phyloP scores from a whole-genome alignment of 1,284 basidiomycete species.

The Trametes polyzona region DNA sequence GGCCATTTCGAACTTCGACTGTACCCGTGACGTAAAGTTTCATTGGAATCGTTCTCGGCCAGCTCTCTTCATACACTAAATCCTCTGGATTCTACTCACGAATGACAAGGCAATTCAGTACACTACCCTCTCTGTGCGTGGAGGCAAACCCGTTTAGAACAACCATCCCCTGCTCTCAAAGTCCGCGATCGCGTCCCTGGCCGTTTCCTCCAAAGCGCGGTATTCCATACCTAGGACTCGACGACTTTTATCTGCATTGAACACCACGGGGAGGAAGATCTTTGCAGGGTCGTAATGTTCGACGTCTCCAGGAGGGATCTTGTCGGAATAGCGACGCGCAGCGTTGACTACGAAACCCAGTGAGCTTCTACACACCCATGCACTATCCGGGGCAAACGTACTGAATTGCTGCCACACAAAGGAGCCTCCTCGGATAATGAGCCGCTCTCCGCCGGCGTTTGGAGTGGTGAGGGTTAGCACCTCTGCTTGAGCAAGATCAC shows the following conservation, averaged over 20 bases:
- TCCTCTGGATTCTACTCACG: too few species aligned
- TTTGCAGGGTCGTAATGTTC: conserved; percentile 21
- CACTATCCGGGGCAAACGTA: conserved; percentile 1
- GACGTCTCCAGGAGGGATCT: conserved; percentile 26
- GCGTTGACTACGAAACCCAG: conserved; percentile 16
- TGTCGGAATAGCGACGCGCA: conserved; percentile 20
- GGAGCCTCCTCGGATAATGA: conserved; percentile 48
- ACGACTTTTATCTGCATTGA: conserved; percentile 63
- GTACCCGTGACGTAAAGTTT: too few species aligned
- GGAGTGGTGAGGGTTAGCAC: conserved; percentile 52
- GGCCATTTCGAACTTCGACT: too few species aligned
- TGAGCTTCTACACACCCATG: neutral
- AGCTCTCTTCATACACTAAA: too few species aligned
- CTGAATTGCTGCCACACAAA: conserved; percentile 38
- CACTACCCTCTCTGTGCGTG: too few species aligned
- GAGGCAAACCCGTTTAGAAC: neutral
- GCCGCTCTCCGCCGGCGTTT: conserved; percentile 62
- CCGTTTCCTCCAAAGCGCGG: conserved; percentile 42
- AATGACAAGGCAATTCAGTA: too few species aligned
- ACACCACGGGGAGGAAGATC: conserved; percentile 42
- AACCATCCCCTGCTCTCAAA: conserved; percentile 24
- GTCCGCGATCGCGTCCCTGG: conserved; percentile 9
- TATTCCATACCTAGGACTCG: conserved; percentile 65
- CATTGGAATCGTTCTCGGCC: too few species aligned
- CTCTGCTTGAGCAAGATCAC: conserved; percentile 63